phyloP scores from a whole-genome alignment of 192 early-diverging fungal species.

The Funneliformis geosporum region DNA sequence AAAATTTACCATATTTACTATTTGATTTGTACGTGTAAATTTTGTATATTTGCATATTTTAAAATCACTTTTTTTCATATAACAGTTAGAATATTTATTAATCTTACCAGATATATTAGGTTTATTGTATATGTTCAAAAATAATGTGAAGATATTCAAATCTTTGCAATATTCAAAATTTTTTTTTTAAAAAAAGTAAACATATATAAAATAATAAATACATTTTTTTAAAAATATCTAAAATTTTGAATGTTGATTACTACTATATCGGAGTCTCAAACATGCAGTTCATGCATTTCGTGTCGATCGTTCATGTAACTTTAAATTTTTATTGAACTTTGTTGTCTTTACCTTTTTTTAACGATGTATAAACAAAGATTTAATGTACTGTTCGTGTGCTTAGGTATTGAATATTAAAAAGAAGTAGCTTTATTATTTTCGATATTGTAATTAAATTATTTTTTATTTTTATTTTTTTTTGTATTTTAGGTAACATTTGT shows the following conservation, averaged over 20 bases:
- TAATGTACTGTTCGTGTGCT: not conserved
- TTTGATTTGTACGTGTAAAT: not conserved
- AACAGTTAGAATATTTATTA: not conserved
- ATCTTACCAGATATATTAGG: not conserved
- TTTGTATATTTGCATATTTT: not conserved
- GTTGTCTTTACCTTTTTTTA: no score
- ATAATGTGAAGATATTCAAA: no score
- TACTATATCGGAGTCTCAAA: no score
- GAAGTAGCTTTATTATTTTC: not conserved
- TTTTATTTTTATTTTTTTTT: not conserved
- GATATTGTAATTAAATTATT: no score
- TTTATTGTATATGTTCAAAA: not conserved
- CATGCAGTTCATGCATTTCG: no score
- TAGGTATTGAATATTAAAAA: not conserved
- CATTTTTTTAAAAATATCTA: no score
- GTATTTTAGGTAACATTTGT: not conserved
- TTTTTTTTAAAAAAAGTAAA: no score
- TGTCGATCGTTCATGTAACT: no score
- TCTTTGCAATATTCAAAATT: no score
- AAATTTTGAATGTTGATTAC: no score
- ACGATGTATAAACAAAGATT: not conserved
- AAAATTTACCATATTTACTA: not conserved
- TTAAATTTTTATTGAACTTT: no score
- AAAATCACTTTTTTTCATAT: not conserved
- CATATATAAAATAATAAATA: no score